Percentiles rank a stretch among this genome's conserved stretches.
These are phyloP conservation scores for Hirsutella rhossiliensis DNA, from an alignment of 2,329 filamentous ascomycete species.

Conservation along the genomic window DNA sequence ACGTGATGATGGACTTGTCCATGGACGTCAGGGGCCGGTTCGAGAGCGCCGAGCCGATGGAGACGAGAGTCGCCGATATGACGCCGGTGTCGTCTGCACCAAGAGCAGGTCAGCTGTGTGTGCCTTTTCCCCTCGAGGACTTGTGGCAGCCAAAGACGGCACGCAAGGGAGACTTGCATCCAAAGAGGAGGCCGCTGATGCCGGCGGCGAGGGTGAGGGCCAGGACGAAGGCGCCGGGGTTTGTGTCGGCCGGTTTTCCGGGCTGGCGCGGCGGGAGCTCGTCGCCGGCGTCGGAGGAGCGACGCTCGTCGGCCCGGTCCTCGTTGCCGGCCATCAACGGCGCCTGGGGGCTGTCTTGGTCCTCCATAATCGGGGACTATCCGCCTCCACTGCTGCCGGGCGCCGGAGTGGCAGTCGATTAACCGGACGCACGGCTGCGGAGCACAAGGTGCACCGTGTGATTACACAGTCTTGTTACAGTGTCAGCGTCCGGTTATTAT, in stretches of 20 bases:
- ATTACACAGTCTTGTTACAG: no score
- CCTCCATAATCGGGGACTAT: no score
- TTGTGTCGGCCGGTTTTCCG: conserved; percentile 13
- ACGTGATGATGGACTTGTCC: conserved; percentile 60
- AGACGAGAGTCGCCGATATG: conserved; percentile 56
- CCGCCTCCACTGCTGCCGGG: no score
- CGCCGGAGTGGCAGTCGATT: no score
- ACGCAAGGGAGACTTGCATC: conserved; percentile 35
- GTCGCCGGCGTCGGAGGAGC: conserved; percentile 4
- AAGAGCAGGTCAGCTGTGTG: neutral
- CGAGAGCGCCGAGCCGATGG: conserved; percentile 47
- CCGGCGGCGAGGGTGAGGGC: conserved; percentile 52
- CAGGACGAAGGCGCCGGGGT: conserved; percentile 44
- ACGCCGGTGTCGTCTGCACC: conserved; percentile 51
- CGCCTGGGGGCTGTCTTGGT: conserved; percentile 17
- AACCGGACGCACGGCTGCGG: no score
- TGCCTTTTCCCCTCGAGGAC: neutral
- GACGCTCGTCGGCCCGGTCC: conserved; percentile 16
- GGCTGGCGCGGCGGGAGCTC: conserved; percentile 5
- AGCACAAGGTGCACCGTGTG: no score
- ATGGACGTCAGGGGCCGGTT: conserved; percentile 43
- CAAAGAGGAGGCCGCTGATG: conserved; percentile 56
- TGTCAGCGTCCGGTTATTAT: no score
- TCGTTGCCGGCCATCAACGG: conserved; percentile 22
- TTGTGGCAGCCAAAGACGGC: neutral